phyloP scores from a whole-genome alignment of 176 grass and related monocot genomes.

The Echinochloa phyllopogon region DNA sequence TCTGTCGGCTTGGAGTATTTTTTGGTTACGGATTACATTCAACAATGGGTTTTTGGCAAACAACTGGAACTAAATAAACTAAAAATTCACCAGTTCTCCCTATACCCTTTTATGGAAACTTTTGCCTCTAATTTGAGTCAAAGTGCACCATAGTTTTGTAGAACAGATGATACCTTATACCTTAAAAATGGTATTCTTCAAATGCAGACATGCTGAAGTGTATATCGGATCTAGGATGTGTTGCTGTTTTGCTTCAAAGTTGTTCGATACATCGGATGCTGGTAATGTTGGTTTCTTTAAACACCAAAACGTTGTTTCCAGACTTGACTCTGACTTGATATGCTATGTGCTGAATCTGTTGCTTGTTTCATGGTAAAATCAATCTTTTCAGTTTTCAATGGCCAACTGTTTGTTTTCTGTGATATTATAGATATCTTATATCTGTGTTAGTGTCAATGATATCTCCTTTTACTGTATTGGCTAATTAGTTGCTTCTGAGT shows the following conservation, averaged over 20 bases:
- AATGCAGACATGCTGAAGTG: constrained; percentile 25
- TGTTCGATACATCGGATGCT: not conserved
- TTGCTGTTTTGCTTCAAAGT: not conserved
- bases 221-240: constrained; percentile 1
- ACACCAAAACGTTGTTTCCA: constrained; percentile 5
- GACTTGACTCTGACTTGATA: constrained; percentile 3
- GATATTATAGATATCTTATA: not conserved
- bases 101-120: not conserved
- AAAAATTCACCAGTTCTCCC: not conserved
- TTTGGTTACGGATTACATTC: not conserved
- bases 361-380: not conserved
- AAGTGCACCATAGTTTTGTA: not conserved
- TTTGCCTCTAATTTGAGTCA: not conserved
- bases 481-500: not conserved
- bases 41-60: not conserved
- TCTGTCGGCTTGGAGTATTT: not conserved
- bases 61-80: not conserved
- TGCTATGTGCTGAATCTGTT: constrained; percentile 20
- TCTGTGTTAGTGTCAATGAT: not conserved
- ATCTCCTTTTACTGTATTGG: not conserved
- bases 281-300: constrained; percentile 22
- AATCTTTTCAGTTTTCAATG: not conserved
- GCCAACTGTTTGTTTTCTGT: not conserved
- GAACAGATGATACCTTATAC: not conserved
- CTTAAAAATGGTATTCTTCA: constrained; percentile 19